Evolutionary conservation across 768 basidiomycete genomes (phyloP), one percentile per base, ranked within the genome.

Genomic region (Daedaleopsis sinensis): DNA sequence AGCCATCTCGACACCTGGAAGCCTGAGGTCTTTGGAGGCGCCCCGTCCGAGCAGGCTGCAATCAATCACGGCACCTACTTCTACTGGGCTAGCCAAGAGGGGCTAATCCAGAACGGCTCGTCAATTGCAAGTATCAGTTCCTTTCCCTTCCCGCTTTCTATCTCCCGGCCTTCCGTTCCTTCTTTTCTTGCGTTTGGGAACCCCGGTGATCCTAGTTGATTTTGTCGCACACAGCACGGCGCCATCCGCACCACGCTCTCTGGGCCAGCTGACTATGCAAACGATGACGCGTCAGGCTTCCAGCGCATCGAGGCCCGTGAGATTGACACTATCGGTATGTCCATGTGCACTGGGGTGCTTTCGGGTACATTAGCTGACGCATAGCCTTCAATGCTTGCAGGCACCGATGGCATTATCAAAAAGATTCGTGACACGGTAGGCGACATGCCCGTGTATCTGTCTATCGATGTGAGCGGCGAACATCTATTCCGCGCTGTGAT

Each of bases 11-110:
- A 90, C 68, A 90, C 88, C 12, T 90, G 89, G 89, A 89, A 87
- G 68, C 88, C 89, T 5, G 78, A 82, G 36, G 85, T 89, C 11
- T 90, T 90, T 68, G 90, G 90, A 23, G 88, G 88, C 11, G 85
- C 89, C 3, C 89, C 88, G 4, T 87, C 87, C 27, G 79, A 81
- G 0, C 87, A 87, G 59, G 89, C 88, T 0, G 85, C 86, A 21
- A 86, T 95, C 64, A 94, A 91, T 62, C 93, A 95, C 61, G 93
- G 93, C 13, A 93, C 91, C 3, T 94, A 94, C 77, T 95, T 95
- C 74, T 94, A 92, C 76, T 90, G 90, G 83, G 94, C 94, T 0
- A 87, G 86, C 61, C 83, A 89, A 66, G 91, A 93, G 68, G 93
- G 93, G 2, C 77, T 93, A 47, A 88, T 96, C 64, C 80, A 79